Conservation (phyloP, 2,329 filamentous ascomycete species). For the Amauroascus niger region DNA sequence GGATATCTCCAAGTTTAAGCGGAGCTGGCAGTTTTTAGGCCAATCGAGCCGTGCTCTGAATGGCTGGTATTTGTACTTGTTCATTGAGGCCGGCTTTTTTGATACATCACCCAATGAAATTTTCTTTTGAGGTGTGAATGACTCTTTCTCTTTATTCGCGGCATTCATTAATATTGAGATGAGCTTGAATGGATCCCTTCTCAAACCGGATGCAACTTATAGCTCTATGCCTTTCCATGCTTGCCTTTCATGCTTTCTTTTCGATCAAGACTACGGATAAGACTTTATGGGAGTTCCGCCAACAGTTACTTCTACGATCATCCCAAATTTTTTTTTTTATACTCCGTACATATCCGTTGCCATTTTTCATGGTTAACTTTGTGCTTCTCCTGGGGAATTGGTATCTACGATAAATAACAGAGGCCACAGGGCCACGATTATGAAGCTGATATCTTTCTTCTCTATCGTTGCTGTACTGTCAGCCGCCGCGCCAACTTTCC, state of each 20-base stretch:
- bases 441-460: slow-evolving; percentile 42
- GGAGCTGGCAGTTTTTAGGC: not conserved
- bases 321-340: not conserved
- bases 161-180: not conserved
- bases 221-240: not conserved
- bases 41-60: not conserved
- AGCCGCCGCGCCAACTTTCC: slow-evolving; percentile 25
- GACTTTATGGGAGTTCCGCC: not conserved
- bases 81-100: not conserved
- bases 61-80: not conserved
- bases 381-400: slow-evolving; percentile 1
- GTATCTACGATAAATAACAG: not conserved
- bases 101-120: not conserved
- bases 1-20: not conserved
- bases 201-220: not conserved
- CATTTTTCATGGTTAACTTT: not conserved
- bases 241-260: not conserved
- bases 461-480: slow-evolving; percentile 35
- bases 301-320: not conserved
- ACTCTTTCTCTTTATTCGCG: not conserved
- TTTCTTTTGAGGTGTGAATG: slow-evolving; percentile 4
- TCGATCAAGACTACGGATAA: too few species aligned
- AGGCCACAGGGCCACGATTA: slow-evolving; percentile 22
- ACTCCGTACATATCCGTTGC: not conserved
- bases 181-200: not conserved